phyloP scores from a whole-genome alignment of 108 stramenopile species.

The Cyclotella sp. region DNA sequence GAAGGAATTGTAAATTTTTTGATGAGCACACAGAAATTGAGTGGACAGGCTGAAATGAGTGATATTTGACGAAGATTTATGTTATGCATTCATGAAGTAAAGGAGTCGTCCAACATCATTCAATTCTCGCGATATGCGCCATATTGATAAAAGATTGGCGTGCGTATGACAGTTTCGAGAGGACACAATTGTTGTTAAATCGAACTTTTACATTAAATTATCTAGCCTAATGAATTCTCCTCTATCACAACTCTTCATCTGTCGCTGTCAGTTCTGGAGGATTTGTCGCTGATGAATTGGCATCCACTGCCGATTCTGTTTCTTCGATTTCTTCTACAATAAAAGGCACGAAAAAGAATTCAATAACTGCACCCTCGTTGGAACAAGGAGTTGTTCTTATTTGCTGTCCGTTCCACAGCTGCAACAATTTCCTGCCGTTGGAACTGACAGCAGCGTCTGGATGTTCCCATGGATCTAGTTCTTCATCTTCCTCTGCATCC shows the following conservation, averaged over 20 bases:
- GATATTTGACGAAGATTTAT: too few species aligned
- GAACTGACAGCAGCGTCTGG: constrained; percentile 46
- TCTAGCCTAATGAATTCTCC: neutral
- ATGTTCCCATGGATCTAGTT: constrained; percentile 44
- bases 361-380: constrained; percentile 74
- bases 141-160: neutral
- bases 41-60: too few species aligned
- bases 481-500: constrained; percentile 46
- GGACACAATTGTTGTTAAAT: neutral
- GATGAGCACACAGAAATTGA: too few species aligned
- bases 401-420: constrained; percentile 69
- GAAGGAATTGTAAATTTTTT: constrained; percentile 52
- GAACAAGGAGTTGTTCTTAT: constrained; percentile 77
- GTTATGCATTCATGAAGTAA: too few species aligned
- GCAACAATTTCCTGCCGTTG: constrained; percentile 50
- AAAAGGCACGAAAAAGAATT: constrained; percentile 84
- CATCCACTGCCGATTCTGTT: constrained; percentile 53
- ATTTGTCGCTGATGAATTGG: constrained; percentile 13
- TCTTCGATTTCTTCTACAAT: constrained; percentile 61
- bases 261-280: neutral
- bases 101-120: neutral
- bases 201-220: neutral
- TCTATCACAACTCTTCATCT: constrained; percentile 37
- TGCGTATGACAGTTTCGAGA: too few species aligned
- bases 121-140: neutral